Base-by-base conservation (phyloP, 2,329 filamentous ascomycete species). In the Chrysoporthe puriensis region DNA sequence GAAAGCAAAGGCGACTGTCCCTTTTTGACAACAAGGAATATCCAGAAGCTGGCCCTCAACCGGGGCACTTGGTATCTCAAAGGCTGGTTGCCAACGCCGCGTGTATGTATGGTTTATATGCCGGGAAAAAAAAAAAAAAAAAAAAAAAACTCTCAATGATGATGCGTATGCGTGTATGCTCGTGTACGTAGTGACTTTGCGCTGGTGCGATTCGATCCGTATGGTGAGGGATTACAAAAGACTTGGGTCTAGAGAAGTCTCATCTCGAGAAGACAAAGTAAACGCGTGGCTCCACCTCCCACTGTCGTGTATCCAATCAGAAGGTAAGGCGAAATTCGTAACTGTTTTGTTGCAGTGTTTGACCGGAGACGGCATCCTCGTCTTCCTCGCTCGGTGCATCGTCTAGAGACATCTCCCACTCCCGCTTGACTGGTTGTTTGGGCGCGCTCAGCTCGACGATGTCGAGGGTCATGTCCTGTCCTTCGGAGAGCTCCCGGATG, bases 401-500 rank as follows among this genome's bases (percentile, higher is more conserved):
- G 66, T 89, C 87, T 40, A 89, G 76, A 2, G 82, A 80, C 86
- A 89, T 89, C 65, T 89, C 86, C 86, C 86, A 89, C 71, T 89
- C 87, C 46, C 82, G 78, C 74, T 89, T 88, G 50, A 81, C 73
- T 42, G 81, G 79, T 72, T 52, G 73, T 71, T 42, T 77, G 73
- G n/a, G 63, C n/a, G 42, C 11, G 42, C 59, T 61, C 11, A 82
- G 74, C 72, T 86, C 83, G 21, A 77, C 76, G 54, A 92, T 83
- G 72, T 96, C 90, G 67, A 92, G 85, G 68, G 90, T 87, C 91
- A 98, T 96, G 75, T 97, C 95, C 78, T 98, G 93, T 43, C 94
- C 94, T 80, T 99, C 96, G 1, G 89, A 87, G 63, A 98, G 83
- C 77, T 95, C 91, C 57, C 87, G 86, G 43, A 98, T 88, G 60